Percentiles rank a stretch among this genome's conserved stretches.
These are phyloP conservation scores for Chaetomium sp. DNA, from an alignment of 2,329 filamentous ascomycete genomes.

Conservation along the genomic window DNA sequence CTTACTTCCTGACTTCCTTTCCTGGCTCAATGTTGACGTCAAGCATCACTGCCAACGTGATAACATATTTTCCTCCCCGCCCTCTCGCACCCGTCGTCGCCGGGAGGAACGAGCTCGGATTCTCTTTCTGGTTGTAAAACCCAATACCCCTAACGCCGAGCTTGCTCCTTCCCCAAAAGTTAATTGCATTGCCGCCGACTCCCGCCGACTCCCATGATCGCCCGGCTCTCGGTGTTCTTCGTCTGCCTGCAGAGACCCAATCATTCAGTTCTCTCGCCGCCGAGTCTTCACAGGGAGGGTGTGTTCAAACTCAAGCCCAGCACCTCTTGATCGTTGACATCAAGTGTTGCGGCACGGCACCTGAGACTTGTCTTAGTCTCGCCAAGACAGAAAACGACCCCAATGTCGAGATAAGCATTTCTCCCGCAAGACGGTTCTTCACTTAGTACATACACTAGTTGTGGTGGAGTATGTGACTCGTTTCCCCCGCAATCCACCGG, in stretches of 20 bases:
- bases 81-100: background rate
- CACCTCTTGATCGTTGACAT: background rate
- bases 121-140: background rate
- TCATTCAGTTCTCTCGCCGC: background rate
- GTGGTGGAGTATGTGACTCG: no score
- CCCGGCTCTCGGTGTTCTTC: background rate
- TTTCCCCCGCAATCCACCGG: no score
- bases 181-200: conserved; percentile 1
- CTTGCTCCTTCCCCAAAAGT: background rate
- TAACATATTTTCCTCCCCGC: background rate
- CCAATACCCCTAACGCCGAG: background rate
- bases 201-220: conserved; percentile 5
- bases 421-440: background rate
- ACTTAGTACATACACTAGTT: background rate
- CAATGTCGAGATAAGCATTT: background rate
- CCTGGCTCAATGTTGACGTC: background rate
- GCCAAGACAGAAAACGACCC: background rate
- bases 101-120: background rate
- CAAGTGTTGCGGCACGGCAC: background rate
- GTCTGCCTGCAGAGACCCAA: background rate
- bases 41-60: background rate
- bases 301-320: no score
- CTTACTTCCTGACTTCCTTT: background rate
- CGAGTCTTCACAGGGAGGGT: no score
- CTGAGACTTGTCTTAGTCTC: background rate